A percentile compares a stretch with the other conserved stretches of the same genome.
These are phyloP conservation scores for Russula lepida DNA, from an alignment of 768 basidiomycete genomes.

Conservation along the genomic window DNA sequence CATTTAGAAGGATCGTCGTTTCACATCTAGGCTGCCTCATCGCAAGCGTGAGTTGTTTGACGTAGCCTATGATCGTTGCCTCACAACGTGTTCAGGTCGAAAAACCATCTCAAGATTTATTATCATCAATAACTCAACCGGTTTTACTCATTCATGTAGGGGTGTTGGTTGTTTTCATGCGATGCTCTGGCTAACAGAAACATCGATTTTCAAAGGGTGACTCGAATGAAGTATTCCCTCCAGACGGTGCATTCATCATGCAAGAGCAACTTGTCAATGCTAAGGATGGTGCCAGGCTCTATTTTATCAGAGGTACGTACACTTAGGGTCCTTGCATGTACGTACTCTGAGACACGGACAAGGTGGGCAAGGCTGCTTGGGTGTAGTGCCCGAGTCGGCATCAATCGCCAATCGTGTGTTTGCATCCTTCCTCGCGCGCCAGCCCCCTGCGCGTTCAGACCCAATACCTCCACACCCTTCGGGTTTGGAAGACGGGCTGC, in stretches of 20 bases:
- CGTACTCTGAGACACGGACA: not conserved
- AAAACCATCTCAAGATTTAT: conserved; percentile 1
- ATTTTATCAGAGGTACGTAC: conserved; percentile 14
- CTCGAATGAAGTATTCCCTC: conserved; percentile 10
- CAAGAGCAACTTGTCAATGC: conserved; percentile 18
- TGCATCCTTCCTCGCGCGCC: conserved; percentile 19
- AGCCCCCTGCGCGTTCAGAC: conserved; percentile 13
- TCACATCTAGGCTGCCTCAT: conserved; percentile 13
- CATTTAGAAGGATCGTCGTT: conserved; percentile 17
- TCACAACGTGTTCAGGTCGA: not conserved
- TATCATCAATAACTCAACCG: conserved; percentile 7
- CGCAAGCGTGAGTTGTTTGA: conserved; percentile 3
- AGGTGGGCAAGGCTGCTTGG: conserved; percentile 19
- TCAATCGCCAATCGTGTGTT: conserved; percentile 24
- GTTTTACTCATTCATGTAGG: conserved; percentile 19
- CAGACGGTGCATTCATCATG: conserved; percentile 7
- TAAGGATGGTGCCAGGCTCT: conserved; percentile 18
- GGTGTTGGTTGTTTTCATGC: not conserved
- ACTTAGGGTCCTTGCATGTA: not conserved
- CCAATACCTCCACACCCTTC: not conserved
- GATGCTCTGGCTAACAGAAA: not conserved
- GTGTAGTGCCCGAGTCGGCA: conserved; percentile 20
- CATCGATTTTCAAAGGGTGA: conserved; percentile 13
- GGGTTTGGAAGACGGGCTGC: conserved; percentile 8
- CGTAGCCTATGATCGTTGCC: not conserved